Evolutionary conservation across 805 yeast species (phyloP), one percentile per base, ranked within the genome.

Genomic region (Candida vartiovaarae): DNA sequence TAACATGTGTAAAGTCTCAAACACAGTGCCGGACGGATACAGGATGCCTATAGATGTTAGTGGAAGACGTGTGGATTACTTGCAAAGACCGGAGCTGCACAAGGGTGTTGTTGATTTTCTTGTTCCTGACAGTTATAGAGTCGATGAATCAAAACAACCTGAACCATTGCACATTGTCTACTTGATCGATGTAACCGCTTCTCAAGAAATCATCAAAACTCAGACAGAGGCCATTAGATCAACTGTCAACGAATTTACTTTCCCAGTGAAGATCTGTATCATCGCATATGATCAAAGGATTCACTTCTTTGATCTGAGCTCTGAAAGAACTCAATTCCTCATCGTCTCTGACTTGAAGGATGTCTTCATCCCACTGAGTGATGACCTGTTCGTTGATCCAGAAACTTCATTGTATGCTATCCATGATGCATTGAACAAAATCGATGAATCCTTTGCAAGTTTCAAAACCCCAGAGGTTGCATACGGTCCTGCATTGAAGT

Each of bases 51-150:
- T 83, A 6, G 88, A 82, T 53, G 65, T 71, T 4, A 68, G 74
- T 25, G 84, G 82, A 24, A 70, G 75, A 41, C 71, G 95, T 53
- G 62, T 75, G 8, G 95, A 87, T 63, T 70, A 75, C 50, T 66
- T 63, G 32, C 66, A 68, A 36, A 72, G 89, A 39, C 90, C 95
- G 0, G 98, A 91, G 56, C 68, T 91, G 39, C 78, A 75, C 48
- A 74, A 70, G 37, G 97, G 98, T 11, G 85, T 89, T 9, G 89
- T 87, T 49, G 99, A 93, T 54, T 76, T 86, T 48, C 60, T 80
- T 5, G 96, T 87, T 3, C 95, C 96, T 2, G 63, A 70, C 11
- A 78, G 74, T 36, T 91, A 87, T 62, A 81, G 85, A 62, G 65
- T 71, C 27, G 66, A 72, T 32, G 69, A 66, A 6, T 61, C 59